A percentile compares a stretch with the other conserved stretches of the same genome.
Conservation (phyloP, 2,329 filamentous ascomycete species). For the Trichoderma sp. region DNA sequence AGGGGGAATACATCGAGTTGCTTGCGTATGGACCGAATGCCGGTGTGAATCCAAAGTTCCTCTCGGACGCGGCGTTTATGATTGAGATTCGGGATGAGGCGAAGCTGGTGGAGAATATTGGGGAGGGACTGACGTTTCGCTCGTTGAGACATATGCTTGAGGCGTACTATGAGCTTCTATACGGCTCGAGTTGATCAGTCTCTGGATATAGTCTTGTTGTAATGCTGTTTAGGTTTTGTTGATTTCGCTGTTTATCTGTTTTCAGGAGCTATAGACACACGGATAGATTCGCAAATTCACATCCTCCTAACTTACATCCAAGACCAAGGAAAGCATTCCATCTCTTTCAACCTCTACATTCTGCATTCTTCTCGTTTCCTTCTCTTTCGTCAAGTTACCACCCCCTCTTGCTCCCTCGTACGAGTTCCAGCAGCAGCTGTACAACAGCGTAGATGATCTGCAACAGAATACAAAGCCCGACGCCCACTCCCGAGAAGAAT, state of each 20-base stretch:
- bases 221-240: no score
- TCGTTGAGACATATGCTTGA: neutral
- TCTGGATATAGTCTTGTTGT: no score
- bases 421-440: neutral
- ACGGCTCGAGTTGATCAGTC: no score
- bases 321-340: no score
- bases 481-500: conserved; percentile 3
- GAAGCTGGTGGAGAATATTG: neutral
- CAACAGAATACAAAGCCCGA: conserved; percentile 5
- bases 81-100: neutral
- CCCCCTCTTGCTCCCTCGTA: neutral
- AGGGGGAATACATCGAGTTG: neutral
- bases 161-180: neutral
- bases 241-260: no score
- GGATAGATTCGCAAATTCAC: no score
- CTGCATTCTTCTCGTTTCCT: neutral
- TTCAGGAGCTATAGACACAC: no score
- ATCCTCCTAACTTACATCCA: no score
- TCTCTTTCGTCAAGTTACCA: neutral
- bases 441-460: neutral
- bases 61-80: neutral
- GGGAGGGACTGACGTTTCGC: neutral
- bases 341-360: no score
- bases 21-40: neutral
- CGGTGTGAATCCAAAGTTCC: neutral